Percentiles rank a stretch among this genome's conserved stretches.
Evolutionary conservation across 2,329 filamentous ascomycete species (phyloP).

Genomic region (Pseudogymnoascus sp.): DNA sequence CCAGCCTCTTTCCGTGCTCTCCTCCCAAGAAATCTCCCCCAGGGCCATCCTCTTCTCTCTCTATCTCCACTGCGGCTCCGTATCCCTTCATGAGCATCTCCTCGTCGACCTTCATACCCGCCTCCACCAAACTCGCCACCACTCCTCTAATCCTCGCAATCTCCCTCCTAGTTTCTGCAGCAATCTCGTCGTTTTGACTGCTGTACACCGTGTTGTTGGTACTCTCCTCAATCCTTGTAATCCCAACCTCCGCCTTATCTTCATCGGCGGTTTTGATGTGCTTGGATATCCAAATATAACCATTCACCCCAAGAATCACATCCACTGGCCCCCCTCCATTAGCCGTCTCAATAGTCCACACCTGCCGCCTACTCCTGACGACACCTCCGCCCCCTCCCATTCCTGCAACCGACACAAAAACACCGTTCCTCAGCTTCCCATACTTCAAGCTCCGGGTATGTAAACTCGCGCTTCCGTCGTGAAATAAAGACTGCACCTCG

Average conservation of each 20-base stretch:
- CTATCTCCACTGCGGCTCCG: conserved; percentile 68
- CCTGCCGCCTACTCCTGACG: conserved; percentile 74
- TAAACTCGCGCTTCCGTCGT: conserved; percentile 76
- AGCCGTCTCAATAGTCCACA: conserved; percentile 67
- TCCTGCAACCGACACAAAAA: conserved; percentile 76
- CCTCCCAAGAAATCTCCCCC: conserved; percentile 56
- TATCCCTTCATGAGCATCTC: conserved; percentile 80
- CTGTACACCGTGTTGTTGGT: conserved; percentile 84
- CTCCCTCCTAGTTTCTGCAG: conserved; percentile 70
- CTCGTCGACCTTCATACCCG: conserved; percentile 79
- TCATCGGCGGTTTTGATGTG: conserved; percentile 57
- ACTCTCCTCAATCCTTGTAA: conserved; percentile 82
- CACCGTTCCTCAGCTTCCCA: conserved; percentile 88
- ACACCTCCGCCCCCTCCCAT: conserved; percentile 75
- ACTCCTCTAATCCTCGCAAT: conserved; percentile 79
- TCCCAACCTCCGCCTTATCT: conserved; percentile 42
- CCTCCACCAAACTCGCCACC: conserved; percentile 74
- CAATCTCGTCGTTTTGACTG: conserved; percentile 85
- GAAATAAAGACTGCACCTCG: conserved; percentile 84
- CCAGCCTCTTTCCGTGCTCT: conserved; percentile 41
- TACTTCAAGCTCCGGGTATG: conserved; percentile 90
- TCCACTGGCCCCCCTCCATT: conserved; percentile 62
- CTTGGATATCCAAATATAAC: conserved; percentile 92
- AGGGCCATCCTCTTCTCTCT: conserved; percentile 47
- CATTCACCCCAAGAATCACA: conserved; percentile 87